phyloP scores from a whole-genome alignment of 257 asterid species.

The Eucommia ulmoides region DNA sequence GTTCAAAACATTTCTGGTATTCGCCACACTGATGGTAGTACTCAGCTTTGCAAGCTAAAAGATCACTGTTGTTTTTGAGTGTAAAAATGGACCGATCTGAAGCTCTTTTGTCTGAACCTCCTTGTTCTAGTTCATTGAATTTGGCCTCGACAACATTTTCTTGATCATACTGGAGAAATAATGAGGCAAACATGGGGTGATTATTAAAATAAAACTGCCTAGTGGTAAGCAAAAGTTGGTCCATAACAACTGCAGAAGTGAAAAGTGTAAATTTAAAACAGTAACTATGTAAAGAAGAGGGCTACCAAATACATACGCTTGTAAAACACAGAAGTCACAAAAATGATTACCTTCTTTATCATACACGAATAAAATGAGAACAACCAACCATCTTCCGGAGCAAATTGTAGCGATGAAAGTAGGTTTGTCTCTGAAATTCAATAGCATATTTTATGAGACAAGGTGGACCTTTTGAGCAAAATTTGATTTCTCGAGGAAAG shows the following conservation, averaged over 20 bases:
- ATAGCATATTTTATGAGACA: constrained; percentile 9
- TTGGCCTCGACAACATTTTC: constrained; percentile 74
- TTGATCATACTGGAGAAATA: constrained; percentile 76
- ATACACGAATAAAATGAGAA: constrained; percentile 91
- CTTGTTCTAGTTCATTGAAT: constrained; percentile 80
- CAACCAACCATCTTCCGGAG: constrained; percentile 92
- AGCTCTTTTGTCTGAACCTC: constrained; percentile 29
- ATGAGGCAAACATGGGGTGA: too few relatives aligned
- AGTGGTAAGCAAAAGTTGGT: too few relatives aligned
- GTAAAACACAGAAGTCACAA: too few relatives aligned
- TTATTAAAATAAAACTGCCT: too few relatives aligned
- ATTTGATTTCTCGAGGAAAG: constrained; percentile 5
- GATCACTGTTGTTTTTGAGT: constrained; percentile 79
- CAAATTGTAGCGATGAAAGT: constrained; percentile 58
- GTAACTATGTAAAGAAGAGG: too few relatives aligned
- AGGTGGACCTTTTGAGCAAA: constrained; percentile 4
- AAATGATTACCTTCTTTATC: constrained; percentile 63
- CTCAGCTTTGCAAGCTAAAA: constrained; percentile 98
- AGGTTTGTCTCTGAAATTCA: constrained; percentile 56
- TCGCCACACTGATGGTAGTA: constrained; percentile 94
- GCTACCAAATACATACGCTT: too few relatives aligned
- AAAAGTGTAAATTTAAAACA: background rate
- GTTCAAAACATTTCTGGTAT: constrained; percentile 89
- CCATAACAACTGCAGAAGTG: background rate
- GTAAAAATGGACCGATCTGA: constrained; percentile 51